phyloP scores from a whole-genome alignment of 2,329 filamentous ascomycete genomes.

The Ramularia collo-cygni region DNA sequence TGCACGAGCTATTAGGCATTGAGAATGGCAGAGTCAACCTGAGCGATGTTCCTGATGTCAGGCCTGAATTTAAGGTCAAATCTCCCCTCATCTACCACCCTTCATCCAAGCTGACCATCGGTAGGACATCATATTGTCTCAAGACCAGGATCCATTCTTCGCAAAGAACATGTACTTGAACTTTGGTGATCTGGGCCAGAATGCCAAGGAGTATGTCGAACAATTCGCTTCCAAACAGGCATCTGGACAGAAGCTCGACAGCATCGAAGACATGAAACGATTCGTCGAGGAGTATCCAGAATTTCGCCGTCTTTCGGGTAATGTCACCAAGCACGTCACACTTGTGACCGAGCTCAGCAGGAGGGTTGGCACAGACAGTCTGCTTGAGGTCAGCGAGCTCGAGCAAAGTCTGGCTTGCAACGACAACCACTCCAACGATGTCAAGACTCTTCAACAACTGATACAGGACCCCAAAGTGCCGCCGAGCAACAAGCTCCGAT shows the following conservation, averaged over 20 bases:
- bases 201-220: constrained; percentile 97
- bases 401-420: constrained; percentile 96
- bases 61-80: constrained; percentile 26
- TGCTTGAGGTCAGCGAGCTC: constrained; percentile 94
- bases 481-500: constrained; percentile 73
- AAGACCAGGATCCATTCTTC: constrained; percentile 97
- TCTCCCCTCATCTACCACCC: neutral
- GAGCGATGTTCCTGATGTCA: constrained; percentile 45
- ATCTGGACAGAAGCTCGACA: constrained; percentile 90
- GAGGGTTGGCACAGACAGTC: constrained; percentile 72
- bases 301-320: constrained; percentile 92
- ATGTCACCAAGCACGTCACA: constrained; percentile 97
- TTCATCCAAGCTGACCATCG: neutral
- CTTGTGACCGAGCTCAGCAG: constrained; percentile 89
- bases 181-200: constrained; percentile 89
- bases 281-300: constrained; percentile 99
- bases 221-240: constrained; percentile 98
- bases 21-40: constrained; percentile 91
- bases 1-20: constrained; percentile 90
- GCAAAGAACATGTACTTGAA: constrained; percentile 99
- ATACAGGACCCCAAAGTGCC: constrained; percentile 75
- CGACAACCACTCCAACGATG: constrained; percentile 82
- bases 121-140: constrained; percentile 82
- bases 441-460: constrained; percentile 85
- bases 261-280: constrained; percentile 96